Percentiles rank a stretch among this genome's conserved stretches.
Evolutionary conservation across 2,329 filamentous ascomycete species (phyloP).

Genomic region (Xylaria sp.): DNA sequence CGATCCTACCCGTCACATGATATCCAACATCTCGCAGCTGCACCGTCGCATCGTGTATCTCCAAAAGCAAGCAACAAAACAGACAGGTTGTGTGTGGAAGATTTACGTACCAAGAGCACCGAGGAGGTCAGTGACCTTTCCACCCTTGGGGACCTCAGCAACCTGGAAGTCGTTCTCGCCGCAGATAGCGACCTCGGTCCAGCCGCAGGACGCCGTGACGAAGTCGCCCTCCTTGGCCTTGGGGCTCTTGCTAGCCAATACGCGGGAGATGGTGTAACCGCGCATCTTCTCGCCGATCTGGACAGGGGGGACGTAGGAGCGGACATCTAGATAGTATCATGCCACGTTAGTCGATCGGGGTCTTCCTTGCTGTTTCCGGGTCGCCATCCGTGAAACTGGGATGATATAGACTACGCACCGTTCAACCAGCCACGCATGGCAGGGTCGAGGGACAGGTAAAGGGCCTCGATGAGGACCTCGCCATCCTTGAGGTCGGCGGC

Average conservation of each 20-base stretch:
- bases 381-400: too few species aligned
- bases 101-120: constrained; percentile 45
- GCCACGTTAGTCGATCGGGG: not conserved
- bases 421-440: constrained; percentile 73
- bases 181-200: constrained; percentile 61
- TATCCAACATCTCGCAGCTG: not conserved
- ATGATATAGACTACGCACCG: constrained; percentile 33
- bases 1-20: not conserved
- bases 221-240: constrained; percentile 53
- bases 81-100: not conserved
- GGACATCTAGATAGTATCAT: constrained; percentile 34
- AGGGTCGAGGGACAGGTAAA: constrained; percentile 67
- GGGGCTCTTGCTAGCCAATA: constrained; percentile 54
- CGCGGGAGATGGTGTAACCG: constrained; percentile 53
- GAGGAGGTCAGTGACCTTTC: constrained; percentile 52
- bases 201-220: constrained; percentile 52
- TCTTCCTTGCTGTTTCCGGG: too few species aligned
- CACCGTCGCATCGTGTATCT: not conserved
- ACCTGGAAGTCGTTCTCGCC: constrained; percentile 45
- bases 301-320: constrained; percentile 64
- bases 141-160: constrained; percentile 37
- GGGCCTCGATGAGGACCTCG: constrained; percentile 54
- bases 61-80: not conserved
- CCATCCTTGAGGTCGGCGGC: constrained; percentile 55
- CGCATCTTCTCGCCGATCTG: constrained; percentile 65